Percentiles rank a stretch among this genome's conserved stretches.
phyloP scores from a whole-genome alignment of 805 yeast genomes.

The Candida glaebosa region DNA sequence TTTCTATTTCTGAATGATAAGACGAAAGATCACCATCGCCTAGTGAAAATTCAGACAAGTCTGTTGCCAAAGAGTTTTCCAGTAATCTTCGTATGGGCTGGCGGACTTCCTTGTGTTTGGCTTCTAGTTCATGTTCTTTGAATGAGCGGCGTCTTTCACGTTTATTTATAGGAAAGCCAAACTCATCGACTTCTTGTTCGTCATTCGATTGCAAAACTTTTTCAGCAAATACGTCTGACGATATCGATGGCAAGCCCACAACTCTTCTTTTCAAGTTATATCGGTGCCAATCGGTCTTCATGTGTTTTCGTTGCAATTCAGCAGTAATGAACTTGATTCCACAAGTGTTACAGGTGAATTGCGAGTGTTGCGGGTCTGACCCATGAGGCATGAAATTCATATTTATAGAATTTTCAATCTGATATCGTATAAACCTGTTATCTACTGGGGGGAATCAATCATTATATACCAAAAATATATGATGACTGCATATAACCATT shows the following conservation, averaged over 20 bases:
- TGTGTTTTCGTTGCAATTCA: slow-evolving; percentile 38
- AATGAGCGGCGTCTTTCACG: slow-evolving; percentile 13
- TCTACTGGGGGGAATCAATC: not conserved
- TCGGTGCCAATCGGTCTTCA: slow-evolving; percentile 46
- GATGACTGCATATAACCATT: not conserved
- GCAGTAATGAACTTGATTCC: slow-evolving; percentile 35
- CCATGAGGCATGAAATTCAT: slow-evolving; percentile 20
- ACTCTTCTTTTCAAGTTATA: slow-evolving; percentile 43
- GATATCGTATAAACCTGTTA: too few relatives aligned
- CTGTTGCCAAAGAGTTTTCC: slow-evolving; percentile 38
- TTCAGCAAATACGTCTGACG: slow-evolving; percentile 66
- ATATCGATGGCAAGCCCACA: slow-evolving; percentile 63
- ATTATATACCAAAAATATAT: not conserved
- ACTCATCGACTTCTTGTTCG: slow-evolving; percentile 46
- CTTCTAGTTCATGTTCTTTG: not conserved
- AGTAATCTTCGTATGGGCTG: not conserved
- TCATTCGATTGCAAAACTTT: slow-evolving; percentile 44
- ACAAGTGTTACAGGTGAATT: slow-evolving; percentile 40
- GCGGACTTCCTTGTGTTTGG: slow-evolving; percentile 9
- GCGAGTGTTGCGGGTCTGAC: slow-evolving; percentile 20
- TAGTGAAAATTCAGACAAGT: slow-evolving; percentile 53
- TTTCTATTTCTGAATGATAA: slow-evolving; percentile 32
- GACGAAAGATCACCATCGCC: slow-evolving; percentile 31
- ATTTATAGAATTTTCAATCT: too few relatives aligned
- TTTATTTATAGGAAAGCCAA: slow-evolving; percentile 44